Percentiles rank a stretch among this genome's conserved stretches.
These are phyloP conservation scores for Colletotrichum cuscutae DNA, from an alignment of 2,329 filamentous ascomycete species.

Conservation along the genomic window DNA sequence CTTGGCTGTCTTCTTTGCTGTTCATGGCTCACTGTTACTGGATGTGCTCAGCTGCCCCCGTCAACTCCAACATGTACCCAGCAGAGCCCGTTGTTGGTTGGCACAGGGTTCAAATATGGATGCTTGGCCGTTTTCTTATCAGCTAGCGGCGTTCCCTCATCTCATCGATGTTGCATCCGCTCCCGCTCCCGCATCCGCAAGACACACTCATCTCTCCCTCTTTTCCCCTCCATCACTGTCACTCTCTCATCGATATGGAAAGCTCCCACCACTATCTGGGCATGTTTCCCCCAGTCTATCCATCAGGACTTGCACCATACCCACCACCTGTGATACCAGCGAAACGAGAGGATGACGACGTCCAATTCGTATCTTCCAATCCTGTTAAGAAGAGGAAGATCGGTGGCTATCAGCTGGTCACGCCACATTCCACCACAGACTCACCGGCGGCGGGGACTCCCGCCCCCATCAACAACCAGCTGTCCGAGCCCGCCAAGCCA, in stretches of 20 bases:
- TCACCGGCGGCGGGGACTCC: background rate
- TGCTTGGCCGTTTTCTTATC: slow-evolving; percentile 24
- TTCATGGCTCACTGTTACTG: slow-evolving; percentile 19
- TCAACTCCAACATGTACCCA: slow-evolving; percentile 30
- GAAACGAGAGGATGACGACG: slow-evolving; percentile 51
- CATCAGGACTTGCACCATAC: background rate
- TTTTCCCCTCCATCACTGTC: background rate
- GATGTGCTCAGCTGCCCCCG: slow-evolving; percentile 8
- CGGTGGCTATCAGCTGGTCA: slow-evolving; percentile 1
- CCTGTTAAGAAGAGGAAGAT: slow-evolving; percentile 51
- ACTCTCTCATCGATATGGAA: slow-evolving; percentile 13
- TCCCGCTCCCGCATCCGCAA: slow-evolving; percentile 19
- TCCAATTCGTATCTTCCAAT: slow-evolving; percentile 56
- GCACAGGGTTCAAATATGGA: slow-evolving; percentile 32
- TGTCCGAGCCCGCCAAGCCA: slow-evolving; percentile 5
- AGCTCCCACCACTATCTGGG: slow-evolving; percentile 10
- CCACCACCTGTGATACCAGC: slow-evolving; percentile 24
- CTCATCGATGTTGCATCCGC: slow-evolving; percentile 28
- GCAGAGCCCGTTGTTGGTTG: slow-evolving; percentile 4
- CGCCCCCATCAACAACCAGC: background rate
- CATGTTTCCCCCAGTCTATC: slow-evolving; percentile 28
- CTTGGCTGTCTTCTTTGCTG: slow-evolving; percentile 29
- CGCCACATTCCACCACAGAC: slow-evolving; percentile 9
- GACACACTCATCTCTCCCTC: background rate
- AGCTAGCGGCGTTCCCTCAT: slow-evolving; percentile 13